A percentile compares a stretch with the other conserved stretches of the same genome.
Conservation (phyloP, 306 rosid species). For the Rosa multiflora region DNA sequence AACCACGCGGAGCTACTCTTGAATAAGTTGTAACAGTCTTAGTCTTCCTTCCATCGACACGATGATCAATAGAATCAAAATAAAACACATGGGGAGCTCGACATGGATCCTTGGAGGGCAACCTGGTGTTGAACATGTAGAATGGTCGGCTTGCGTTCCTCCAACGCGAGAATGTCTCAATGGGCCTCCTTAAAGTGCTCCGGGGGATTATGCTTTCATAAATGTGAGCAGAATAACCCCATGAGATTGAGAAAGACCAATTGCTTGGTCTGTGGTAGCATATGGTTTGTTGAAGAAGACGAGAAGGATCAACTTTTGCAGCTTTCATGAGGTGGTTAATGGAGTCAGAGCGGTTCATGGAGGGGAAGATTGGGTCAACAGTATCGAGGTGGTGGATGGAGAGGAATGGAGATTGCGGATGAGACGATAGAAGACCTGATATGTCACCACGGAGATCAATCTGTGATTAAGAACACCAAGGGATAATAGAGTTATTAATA, state of each 20-base stretch:
- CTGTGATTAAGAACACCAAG: constrained; percentile 9
- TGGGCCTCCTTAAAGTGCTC: constrained; percentile 33
- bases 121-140: constrained; percentile 49
- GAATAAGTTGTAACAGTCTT: constrained; percentile 28
- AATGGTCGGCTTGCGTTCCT: constrained; percentile 23
- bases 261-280: constrained; percentile 45
- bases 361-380: constrained; percentile 47
- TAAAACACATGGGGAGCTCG: constrained; percentile 48
- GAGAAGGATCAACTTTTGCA: constrained; percentile 31
- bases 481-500: not conserved
- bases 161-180: constrained; percentile 48
- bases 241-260: constrained; percentile 52
- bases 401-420: constrained; percentile 38
- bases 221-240: constrained; percentile 55
- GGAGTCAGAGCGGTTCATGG: constrained; percentile 38
- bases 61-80: constrained; percentile 25
- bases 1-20: constrained; percentile 27
- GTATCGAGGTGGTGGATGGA: constrained; percentile 53
- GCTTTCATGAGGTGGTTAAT: constrained; percentile 42
- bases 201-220: constrained; percentile 41
- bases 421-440: constrained; percentile 27
- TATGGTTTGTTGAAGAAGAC: constrained; percentile 50
- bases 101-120: constrained; percentile 31
- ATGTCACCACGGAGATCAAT: constrained; percentile 41
- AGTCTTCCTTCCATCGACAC: not conserved